Base-by-base conservation (phyloP, 805 yeast species). In the Kuraishia molischiana region DNA sequence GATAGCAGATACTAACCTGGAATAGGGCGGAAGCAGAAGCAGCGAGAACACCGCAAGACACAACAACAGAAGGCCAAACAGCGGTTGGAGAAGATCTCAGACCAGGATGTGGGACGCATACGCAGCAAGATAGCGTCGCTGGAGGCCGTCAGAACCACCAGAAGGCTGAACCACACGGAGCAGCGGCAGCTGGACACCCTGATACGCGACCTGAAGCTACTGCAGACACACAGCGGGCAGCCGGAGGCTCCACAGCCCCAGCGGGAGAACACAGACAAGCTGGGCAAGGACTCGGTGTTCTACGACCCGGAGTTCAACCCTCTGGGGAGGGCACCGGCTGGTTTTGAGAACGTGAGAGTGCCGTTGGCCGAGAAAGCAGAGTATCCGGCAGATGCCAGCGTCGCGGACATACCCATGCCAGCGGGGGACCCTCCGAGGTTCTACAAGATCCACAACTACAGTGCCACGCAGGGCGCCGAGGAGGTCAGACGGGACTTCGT, bases 231-330 rank as follows among this genome's bases (percentile, higher is more conserved):
- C 35, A 21, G 49, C 41, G 29, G 26, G 29, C 24, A 37, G 26
- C 32, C 36, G 39, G 31, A 13, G n/a, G 11, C 20, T 22, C 11
- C 24, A 19, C 21, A 19, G 9, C 36, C 26, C 42, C 43, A 35
- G 24, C n/a, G n/a, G n/a, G n/a, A n/a, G n/a, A n/a, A n/a, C n/a
- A 46, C 19, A 50, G 54, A 35, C 32, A 40, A 41, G 24, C 55
- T 72, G 47, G 79, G 77, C 2, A 48, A 45, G 21, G 56, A 63
- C 29, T 76, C 84, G 5, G 61, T 77, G 2, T 79, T 71, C 49
- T 77, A 73, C 53, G 80, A 79, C 46, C 77, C 79, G 4, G 84
- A 79, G 43, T 67, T 81, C 60, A 79, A 79, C 42, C 77, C 80
- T 2, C 48, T 66, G 4, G 86, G 86, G 0, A 54, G 49, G 35